Percentiles rank a stretch among this genome's conserved stretches.
Conservation (phyloP, 2,329 filamentous ascomycete genomes). For the Fusarium sp. region DNA sequence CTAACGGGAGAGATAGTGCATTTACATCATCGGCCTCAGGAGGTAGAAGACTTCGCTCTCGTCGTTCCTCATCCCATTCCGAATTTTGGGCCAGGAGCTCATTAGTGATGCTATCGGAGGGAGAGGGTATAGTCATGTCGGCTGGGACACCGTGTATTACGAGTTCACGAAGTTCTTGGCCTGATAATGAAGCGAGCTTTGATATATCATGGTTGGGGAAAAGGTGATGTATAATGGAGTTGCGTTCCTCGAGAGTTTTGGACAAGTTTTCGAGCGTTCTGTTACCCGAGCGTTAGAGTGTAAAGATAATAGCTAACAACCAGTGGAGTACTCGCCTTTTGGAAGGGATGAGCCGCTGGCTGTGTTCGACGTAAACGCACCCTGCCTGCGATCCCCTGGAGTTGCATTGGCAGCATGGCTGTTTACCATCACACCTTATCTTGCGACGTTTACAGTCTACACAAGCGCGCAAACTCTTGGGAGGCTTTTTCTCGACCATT, state of each 20-base stretch:
- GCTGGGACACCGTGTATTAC: background rate
- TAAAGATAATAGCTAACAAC: too few relatives aligned
- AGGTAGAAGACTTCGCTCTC: background rate
- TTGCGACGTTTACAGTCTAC: too few relatives aligned
- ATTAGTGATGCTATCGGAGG: background rate
- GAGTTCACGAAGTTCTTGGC: background rate
- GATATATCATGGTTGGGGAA: background rate
- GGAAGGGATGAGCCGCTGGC: too few relatives aligned
- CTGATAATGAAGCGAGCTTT: background rate
- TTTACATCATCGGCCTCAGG: slow-evolving; percentile 17
- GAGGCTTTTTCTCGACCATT: too few relatives aligned
- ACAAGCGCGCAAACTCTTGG: too few relatives aligned
- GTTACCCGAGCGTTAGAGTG: too few relatives aligned
- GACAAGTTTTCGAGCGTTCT: slow-evolving; percentile 3
- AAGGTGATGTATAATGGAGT: background rate
- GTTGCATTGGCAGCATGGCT: too few relatives aligned
- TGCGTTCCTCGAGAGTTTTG: slow-evolving; percentile 7
- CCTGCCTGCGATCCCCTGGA: too few relatives aligned
- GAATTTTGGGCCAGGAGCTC: background rate
- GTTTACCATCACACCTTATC: too few relatives aligned
- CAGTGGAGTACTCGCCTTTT: too few relatives aligned
- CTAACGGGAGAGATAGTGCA: slow-evolving; percentile 8
- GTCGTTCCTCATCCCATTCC: slow-evolving; percentile 8
- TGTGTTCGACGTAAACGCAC: too few relatives aligned
- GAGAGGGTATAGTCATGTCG: background rate